Conservation (phyloP, 2,329 filamentous ascomycete genomes). For the Rutstroemia sydowiana region DNA sequence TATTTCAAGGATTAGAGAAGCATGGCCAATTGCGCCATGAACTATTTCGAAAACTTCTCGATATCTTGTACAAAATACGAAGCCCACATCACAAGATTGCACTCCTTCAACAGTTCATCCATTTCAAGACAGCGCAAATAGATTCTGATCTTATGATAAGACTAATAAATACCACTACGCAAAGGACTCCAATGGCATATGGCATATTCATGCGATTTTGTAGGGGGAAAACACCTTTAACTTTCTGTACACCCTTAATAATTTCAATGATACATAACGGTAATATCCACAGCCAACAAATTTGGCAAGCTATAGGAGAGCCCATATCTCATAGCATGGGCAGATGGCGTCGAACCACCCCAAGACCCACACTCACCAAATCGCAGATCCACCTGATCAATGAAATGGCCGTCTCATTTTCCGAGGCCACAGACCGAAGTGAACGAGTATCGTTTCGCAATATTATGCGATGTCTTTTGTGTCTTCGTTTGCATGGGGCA, state of each 20-base stretch:
- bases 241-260: conserved; percentile 16
- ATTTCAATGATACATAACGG: conserved; percentile 17
- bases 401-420: conserved; percentile 25
- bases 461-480: conserved; percentile 22
- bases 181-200: background rate
- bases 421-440: conserved; percentile 10
- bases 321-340: no score
- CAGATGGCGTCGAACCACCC: conserved; percentile 3
- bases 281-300: conserved; percentile 2
- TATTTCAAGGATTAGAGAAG: background rate
- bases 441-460: conserved; percentile 22
- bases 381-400: conserved; percentile 17
- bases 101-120: background rate
- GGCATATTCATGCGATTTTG: conserved; percentile 5
- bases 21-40: conserved; percentile 7
- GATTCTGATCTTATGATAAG: background rate
- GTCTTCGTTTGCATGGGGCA: conserved; percentile 19
- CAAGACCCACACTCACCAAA: conserved; percentile 8
- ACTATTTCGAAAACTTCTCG: conserved; percentile 11
- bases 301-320: conserved; percentile 21
- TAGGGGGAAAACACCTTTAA: conserved; percentile 8
- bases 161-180: background rate
- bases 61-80: background rate
- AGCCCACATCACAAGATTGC: background rate
- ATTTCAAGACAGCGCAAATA: background rate